phyloP scores from a whole-genome alignment of 768 basidiomycete genomes.

The Sistotremastrum suecicum region DNA sequence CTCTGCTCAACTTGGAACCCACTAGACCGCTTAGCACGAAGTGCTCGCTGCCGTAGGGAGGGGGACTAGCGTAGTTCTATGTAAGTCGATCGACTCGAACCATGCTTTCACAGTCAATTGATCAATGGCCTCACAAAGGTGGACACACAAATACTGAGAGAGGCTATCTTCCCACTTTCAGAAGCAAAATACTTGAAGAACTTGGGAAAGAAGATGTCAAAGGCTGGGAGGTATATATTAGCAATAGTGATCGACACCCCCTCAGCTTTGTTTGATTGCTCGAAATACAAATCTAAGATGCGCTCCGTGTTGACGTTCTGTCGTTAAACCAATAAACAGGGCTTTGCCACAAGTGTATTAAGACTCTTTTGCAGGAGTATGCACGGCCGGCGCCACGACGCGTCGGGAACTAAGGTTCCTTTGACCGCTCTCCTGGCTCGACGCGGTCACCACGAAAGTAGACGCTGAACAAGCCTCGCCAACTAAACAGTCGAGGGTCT shows the following conservation, averaged over 20 bases:
- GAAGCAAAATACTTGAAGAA: slow-evolving; percentile 42
- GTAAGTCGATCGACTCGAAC: slow-evolving; percentile 28
- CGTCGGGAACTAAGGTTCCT: no score
- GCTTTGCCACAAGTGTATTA: no score
- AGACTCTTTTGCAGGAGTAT: no score
- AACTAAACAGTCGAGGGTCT: no score
- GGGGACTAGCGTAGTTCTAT: slow-evolving; percentile 72
- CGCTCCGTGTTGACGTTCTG: no score
- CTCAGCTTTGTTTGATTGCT: slow-evolving; percentile 42
- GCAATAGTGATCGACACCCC: slow-evolving; percentile 61
- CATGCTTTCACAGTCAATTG: slow-evolving; percentile 10
- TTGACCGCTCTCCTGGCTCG: no score
- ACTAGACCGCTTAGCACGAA: slow-evolving; percentile 50
- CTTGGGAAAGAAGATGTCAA: slow-evolving; percentile 20
- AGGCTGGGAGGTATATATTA: slow-evolving; percentile 50
- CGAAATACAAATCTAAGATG: neutral
- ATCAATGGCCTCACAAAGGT: slow-evolving; percentile 26
- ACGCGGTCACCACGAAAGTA: no score
- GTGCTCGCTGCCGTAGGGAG: slow-evolving; percentile 66
- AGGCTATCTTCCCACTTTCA: slow-evolving; percentile 72
- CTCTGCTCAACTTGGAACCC: neutral
- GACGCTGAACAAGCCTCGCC: no score
- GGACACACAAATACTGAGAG: slow-evolving; percentile 95
- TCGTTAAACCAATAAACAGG: no score
- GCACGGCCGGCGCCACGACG: no score